Base-by-base conservation (phyloP, 768 basidiomycete genomes). In the Tricholoma furcatifolium region DNA sequence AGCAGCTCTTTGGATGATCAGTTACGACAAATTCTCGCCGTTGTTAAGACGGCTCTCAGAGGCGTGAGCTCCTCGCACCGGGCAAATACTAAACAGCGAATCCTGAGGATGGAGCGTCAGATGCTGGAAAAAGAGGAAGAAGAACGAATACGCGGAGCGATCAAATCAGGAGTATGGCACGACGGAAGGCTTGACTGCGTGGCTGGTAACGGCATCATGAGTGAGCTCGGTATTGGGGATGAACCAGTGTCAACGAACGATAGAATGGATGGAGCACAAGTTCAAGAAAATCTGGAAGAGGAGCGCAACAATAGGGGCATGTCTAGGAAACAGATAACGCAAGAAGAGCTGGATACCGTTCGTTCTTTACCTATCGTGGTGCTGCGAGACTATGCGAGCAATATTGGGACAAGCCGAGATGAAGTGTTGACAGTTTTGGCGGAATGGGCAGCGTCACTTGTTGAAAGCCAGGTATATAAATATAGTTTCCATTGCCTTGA, bases 101-200 rank as follows among this genome's bases (percentile, higher is more conserved):
- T 77, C 17, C 61, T 69, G 47, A 62, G 75, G 31, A 60, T 69
- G 12, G 69, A 78, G 24, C 67, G 64, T 11, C 64, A 72, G n/a
- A 65, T 70, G 12, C 65, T 68, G n/a, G 62, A 68, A 30, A 71
- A 72, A 20, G 67, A 71, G 0, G 74, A 75, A 27, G 69, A 76
- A 44, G 67, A 60, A 17, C 64, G 67, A 10, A 66, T 67, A 20
- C 72, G 73, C 14, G 73, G 79, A 53, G 68, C 74, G 36, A 83
- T 93, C 53, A 67, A 67, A 17, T 60, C 70, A n/a, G 91, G 91
- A 0, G 78, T 74, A 23, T 94, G 86, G 84, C 92, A 94, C 59
- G 95, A 98, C 63, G 89, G 88, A 8, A 76, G 95, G 46, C 54
- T 97, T 31, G 95, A 96, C 63, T 85, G 83, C 53, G 70, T 95